These are phyloP conservation scores for Candida ovalis DNA, from an alignment of 805 yeast genomes.

Conservation along the genomic window DNA sequence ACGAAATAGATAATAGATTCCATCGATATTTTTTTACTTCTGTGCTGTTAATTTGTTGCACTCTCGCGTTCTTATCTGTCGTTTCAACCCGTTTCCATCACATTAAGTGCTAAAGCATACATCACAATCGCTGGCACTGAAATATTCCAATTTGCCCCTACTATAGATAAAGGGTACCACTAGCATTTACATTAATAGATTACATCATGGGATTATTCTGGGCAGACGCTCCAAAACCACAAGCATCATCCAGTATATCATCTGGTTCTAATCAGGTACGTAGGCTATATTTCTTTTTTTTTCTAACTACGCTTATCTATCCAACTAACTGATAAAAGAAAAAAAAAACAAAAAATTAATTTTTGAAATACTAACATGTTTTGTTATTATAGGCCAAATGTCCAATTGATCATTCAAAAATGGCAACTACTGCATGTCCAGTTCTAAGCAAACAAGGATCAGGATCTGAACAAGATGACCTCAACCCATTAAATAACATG, in stretches of 20 bases:
- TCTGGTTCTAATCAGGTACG: conserved; percentile 1
- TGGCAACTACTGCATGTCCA: conserved; percentile 26
- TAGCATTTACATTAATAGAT: background rate
- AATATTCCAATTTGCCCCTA: too few species aligned
- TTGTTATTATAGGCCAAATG: conserved; percentile 18
- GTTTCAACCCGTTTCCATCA: too few species aligned
- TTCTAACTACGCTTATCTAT: background rate
- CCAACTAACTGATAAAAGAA: background rate
- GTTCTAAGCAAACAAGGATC: conserved; percentile 30
- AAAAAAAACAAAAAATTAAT: background rate
- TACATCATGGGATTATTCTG: conserved; percentile 84
- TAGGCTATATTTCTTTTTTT: background rate
- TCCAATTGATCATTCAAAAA: conserved; percentile 25
- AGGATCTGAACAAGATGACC: conserved; percentile 23
- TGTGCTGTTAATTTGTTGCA: too few species aligned
- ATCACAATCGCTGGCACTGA: too few species aligned
- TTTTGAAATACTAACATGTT: background rate
- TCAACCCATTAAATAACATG: conserved; percentile 88
- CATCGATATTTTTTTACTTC: too few species aligned
- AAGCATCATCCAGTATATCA: background rate
- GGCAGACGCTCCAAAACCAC: conserved; percentile 42
- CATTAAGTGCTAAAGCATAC: too few species aligned
- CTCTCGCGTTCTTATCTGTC: too few species aligned
- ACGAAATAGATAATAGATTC: too few species aligned
- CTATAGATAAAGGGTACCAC: background rate